Base-by-base conservation (phyloP, 495 filamentous ascomycete species). In the Aspergillus leporis region DNA sequence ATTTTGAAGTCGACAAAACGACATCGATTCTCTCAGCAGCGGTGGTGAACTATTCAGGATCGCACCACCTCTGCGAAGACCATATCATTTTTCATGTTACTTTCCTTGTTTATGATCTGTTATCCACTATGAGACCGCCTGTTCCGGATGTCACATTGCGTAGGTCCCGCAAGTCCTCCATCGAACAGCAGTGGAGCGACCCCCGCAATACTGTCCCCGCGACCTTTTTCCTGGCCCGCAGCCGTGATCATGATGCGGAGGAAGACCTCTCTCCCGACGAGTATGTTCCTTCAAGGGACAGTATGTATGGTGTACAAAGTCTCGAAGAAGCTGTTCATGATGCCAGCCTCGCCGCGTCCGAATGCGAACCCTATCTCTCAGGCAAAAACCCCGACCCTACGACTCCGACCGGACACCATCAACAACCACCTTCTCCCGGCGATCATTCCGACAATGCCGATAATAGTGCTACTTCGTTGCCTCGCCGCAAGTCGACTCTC, bases 271-370 rank as follows among this genome's bases (percentile, higher is more conserved):
- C 63, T 51, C 54, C 63, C 51, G 67, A 72, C 46, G 65, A 58
- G 19, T 45, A 51, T 10, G 66, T 58, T 8, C 59, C 57, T 30
- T 51, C 50, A 22, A 68, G 67, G 58, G 72, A 80, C 55, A 84
- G 76, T 61, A 80, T 75, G 53, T 88, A 82, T 63, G 87, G 87
- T 5, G 84, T 90, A 8, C 79, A 86, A 62, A 89, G 85, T 59
- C 70, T 90, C 14, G 79, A 81, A 50, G 85, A 84, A 23, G 82
- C 81, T 12, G 73, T 84, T 28, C 73, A 73, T 25, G 63, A 60
- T 4, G 59, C 66, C 9, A 58, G 52, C 16, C 18, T 69, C 22
- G 31, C 56, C n/a, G 57, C 43, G 18, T 62, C 60, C 28, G 59
- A 52, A 7, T 51, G 55, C 25, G 55, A 68, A 10, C 32, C 54